These are phyloP conservation scores for thale cress (Arabidopsis thaliana) DNA, from an alignment of 345 rosid genomes.

Conservation along the genomic window DNA sequence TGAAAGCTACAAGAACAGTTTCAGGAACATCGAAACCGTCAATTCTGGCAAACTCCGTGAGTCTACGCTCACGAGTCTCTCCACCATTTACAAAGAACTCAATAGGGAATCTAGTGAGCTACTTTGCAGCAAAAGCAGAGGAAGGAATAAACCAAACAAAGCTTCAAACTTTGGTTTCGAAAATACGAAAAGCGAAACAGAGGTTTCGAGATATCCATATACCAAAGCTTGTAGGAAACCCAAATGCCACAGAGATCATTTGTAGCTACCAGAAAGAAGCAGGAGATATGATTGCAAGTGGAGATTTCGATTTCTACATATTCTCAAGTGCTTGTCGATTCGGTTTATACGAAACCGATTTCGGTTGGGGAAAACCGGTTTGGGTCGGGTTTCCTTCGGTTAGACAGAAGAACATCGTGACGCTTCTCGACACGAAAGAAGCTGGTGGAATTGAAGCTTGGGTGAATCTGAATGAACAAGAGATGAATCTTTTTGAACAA, in stretches of 20 bases:
- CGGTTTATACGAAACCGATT: constrained; percentile 45
- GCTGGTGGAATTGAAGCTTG: constrained; percentile 48
- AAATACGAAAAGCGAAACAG: constrained; percentile 41
- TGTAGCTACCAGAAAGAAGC: constrained; percentile 33
- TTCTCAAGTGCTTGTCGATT: constrained; percentile 39
- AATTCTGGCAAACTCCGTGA: constrained; percentile 44
- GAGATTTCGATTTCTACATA: constrained; percentile 41
- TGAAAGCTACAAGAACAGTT: constrained; percentile 41
- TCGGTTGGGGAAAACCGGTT: constrained; percentile 53
- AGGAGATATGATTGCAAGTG: constrained; percentile 30
- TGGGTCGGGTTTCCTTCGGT: constrained; percentile 44
- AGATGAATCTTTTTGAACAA: constrained; percentile 46
- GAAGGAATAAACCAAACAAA: constrained; percentile 34
- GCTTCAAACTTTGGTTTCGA: constrained; percentile 34
- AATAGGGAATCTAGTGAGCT: constrained; percentile 54
- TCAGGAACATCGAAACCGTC: constrained; percentile 42
- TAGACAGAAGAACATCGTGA: constrained; percentile 49
- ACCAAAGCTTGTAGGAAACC: constrained; percentile 29
- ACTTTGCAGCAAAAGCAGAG: constrained; percentile 42
- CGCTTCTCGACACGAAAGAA: constrained; percentile 47
- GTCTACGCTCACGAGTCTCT: constrained; percentile 43
- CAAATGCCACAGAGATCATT: constrained; percentile 21
- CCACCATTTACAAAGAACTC: constrained; percentile 48
- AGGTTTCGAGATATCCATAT: constrained; percentile 36
- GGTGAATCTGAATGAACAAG: constrained; percentile 48